These are phyloP conservation scores for Aspergillus sp. DNA, from an alignment of 2,329 filamentous ascomycete genomes.

Conservation along the genomic window DNA sequence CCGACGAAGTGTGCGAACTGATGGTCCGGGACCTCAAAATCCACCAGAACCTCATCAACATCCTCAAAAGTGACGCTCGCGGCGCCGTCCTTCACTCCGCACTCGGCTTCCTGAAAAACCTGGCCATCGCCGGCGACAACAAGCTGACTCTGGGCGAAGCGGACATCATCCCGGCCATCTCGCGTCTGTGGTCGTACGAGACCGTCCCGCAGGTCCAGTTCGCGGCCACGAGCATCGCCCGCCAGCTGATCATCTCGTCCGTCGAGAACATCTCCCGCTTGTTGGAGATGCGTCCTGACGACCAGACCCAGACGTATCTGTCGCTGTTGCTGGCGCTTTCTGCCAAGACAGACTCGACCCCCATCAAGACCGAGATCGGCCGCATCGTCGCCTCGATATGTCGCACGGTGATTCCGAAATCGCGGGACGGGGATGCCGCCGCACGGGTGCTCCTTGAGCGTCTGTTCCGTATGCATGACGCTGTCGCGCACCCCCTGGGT, in stretches of 20 bases:
- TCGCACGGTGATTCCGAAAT: constrained; percentile 35
- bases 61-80: constrained; percentile 38
- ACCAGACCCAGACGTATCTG: constrained; percentile 38
- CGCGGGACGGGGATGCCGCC: constrained; percentile 21
- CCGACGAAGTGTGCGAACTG: constrained; percentile 40
- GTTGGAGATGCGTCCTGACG: constrained; percentile 30
- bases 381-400: constrained; percentile 47
- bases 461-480: constrained; percentile 35
- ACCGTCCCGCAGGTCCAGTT: constrained; percentile 47
- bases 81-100: constrained; percentile 44
- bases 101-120: constrained; percentile 49
- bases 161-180: constrained; percentile 39
- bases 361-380: constrained; percentile 48
- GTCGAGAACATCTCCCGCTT: constrained; percentile 38
- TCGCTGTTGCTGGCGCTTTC: constrained; percentile 43
- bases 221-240: constrained; percentile 40
- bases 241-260: constrained; percentile 39
- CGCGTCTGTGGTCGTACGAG: constrained; percentile 41
- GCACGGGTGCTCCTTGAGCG: constrained; percentile 27
- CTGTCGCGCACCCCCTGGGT: constrained; percentile 39
- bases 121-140: constrained; percentile 46
- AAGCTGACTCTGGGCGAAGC: constrained; percentile 37
- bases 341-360: constrained; percentile 41
- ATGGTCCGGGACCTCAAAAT: constrained; percentile 41
- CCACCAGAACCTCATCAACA: constrained; percentile 40